phyloP scores from a whole-genome alignment of 441 rosid genomes.

The Gossypium gossypioides region DNA sequence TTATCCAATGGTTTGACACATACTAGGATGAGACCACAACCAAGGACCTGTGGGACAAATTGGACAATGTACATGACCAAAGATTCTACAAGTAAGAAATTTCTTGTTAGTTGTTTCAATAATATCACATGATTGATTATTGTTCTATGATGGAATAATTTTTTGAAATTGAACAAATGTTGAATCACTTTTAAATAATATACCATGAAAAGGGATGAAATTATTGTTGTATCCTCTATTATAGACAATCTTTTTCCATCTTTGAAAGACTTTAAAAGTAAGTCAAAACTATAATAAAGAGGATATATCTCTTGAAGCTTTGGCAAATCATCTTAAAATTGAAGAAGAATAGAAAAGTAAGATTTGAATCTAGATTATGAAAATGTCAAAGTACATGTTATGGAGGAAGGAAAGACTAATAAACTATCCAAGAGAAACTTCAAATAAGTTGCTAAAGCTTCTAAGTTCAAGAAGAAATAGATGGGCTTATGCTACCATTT shows the following conservation, averaged over 20 bases:
- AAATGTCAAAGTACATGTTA: too few relatives aligned
- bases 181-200: too few relatives aligned
- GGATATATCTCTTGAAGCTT: too few relatives aligned
- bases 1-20: background rate
- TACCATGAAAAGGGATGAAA: background rate
- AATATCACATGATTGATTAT: background rate
- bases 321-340: too few relatives aligned
- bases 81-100: background rate
- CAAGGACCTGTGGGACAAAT: background rate
- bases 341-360: too few relatives aligned
- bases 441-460: too few relatives aligned
- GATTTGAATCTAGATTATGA: too few relatives aligned
- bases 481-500: too few relatives aligned
- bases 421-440: too few relatives aligned
- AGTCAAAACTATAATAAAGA: background rate
- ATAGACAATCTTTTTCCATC: background rate
- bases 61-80: background rate
- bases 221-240: background rate
- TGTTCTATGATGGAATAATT: background rate
- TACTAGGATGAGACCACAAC: background rate
- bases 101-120: background rate
- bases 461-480: too few relatives aligned
- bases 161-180: background rate
- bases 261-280: background rate
- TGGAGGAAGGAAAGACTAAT: too few relatives aligned